Conservation (phyloP, 2,329 filamentous ascomycete species). For the Rachicladosporium sp. region DNA sequence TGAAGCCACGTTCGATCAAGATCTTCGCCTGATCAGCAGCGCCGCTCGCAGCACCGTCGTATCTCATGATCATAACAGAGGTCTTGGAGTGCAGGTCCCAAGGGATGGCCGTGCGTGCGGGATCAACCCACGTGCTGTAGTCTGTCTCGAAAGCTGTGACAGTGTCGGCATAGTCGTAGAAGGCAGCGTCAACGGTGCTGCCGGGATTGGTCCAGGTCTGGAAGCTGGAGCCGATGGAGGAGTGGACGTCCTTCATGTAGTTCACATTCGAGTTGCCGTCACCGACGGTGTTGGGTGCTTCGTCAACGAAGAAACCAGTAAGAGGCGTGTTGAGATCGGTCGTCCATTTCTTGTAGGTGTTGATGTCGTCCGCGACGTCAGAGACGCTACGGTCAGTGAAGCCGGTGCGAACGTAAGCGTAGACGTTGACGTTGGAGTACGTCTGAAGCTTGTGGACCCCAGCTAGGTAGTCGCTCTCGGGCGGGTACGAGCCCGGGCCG, state of each 20-base stretch:
- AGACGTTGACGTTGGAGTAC: conserved; percentile 15
- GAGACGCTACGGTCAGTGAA: conserved; percentile 13
- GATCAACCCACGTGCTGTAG: conserved; percentile 5
- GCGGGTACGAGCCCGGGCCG: conserved; percentile 13
- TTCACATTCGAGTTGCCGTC: conserved; percentile 2
- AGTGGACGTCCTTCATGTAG: conserved; percentile 6
- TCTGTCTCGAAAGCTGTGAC: conserved; percentile 7
- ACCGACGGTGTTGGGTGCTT: conserved; percentile 10
- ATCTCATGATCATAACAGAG: conserved; percentile 6
- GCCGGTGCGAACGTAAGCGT: conserved; percentile 20
- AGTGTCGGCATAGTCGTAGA: conserved; percentile 7
- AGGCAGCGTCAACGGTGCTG: conserved; percentile 3
- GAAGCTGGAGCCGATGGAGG: conserved; percentile 3
- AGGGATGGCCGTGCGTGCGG: conserved; percentile 3
- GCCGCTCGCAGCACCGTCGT: conserved; percentile 4
- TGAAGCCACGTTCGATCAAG: conserved; percentile 6
- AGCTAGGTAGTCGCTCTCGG: conserved; percentile 16
- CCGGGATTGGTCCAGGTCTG: conserved; percentile 7
- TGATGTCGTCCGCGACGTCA: conserved; percentile 10
- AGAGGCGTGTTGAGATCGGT: conserved; percentile 12
- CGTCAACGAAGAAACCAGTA: conserved; percentile 21
- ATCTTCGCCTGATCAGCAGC: conserved; percentile 1
- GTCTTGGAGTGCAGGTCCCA: conserved; percentile 4
- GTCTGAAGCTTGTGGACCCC: conserved; percentile 14
- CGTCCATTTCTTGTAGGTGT: conserved; percentile 10